phyloP scores from a whole-genome alignment of 1,284 basidiomycete genomes.

The Ustilago esculenta region DNA sequence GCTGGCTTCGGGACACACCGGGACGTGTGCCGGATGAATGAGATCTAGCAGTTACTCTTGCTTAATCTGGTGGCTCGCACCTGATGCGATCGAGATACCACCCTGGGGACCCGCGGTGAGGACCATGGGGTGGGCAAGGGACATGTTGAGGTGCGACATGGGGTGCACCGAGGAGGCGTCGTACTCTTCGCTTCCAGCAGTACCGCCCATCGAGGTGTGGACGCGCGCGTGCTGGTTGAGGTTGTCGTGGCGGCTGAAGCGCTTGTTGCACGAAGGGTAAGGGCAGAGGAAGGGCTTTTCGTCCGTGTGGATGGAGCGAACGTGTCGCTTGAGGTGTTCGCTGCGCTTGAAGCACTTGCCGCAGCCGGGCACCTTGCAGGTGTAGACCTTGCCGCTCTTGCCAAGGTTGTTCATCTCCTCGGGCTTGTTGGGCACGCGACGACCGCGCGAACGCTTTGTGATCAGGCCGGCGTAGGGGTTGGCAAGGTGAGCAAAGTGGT shows the following conservation, averaged over 20 bases:
- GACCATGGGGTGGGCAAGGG: conserved; percentile 39
- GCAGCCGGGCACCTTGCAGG: conserved; percentile 62
- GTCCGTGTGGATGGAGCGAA: conserved; percentile 63
- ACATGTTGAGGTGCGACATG: conserved; percentile 28
- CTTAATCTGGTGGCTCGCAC: conserved; percentile 34
- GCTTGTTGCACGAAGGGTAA: conserved; percentile 57
- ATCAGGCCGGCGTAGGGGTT: conserved; percentile 59
- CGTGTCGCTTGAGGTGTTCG: conserved; percentile 63
- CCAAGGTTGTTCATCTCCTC: conserved; percentile 63
- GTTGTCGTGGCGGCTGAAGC: conserved; percentile 62
- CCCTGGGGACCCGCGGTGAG: conserved; percentile 31
- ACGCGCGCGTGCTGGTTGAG: conserved; percentile 64
- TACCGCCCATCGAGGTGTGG: conserved; percentile 43
- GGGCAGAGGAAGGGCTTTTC: conserved; percentile 63
- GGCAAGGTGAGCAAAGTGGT: conserved; percentile 39
- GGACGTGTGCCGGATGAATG: background rate
- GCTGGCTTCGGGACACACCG: conserved; percentile 6
- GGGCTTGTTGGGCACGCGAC: conserved; percentile 62
- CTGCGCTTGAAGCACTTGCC: conserved; percentile 64
- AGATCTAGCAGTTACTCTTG: conserved; percentile 21
- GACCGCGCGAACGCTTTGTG: conserved; percentile 60
- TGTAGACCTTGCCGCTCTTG: conserved; percentile 64
- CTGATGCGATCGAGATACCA: conserved; percentile 39
- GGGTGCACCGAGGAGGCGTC: conserved; percentile 32
- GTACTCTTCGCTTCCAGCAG: conserved; percentile 21